phyloP scores from a whole-genome alignment of 2,329 filamentous ascomycete genomes.

The Metarhizium humberi region DNA sequence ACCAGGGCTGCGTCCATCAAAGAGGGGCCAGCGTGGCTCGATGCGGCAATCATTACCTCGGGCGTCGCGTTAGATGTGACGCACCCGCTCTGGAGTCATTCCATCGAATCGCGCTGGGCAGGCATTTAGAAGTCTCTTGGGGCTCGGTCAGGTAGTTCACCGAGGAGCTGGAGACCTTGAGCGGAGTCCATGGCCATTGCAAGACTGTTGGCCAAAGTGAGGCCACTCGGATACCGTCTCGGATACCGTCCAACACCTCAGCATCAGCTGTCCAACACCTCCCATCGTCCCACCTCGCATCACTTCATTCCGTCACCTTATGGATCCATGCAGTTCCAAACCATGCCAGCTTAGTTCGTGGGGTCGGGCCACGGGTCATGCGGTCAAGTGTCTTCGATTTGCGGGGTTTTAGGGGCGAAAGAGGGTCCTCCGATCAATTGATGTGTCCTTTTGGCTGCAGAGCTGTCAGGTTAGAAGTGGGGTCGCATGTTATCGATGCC shows the following conservation, averaged over 20 bases:
- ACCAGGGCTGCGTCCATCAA: neutral
- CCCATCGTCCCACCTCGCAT: slow-evolving; percentile 1
- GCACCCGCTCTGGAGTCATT: neutral
- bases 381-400: slow-evolving; percentile 11
- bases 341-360: neutral
- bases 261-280: neutral
- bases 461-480: neutral
- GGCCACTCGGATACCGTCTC: slow-evolving; percentile 2
- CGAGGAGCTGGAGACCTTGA: no score
- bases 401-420: slow-evolving; percentile 15
- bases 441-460: no score
- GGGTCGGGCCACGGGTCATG: slow-evolving; percentile 13
- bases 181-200: no score
- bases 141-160: no score
- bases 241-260: neutral
- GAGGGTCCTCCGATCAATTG: slow-evolving; percentile 1
- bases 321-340: neutral
- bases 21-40: neutral
- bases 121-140: no score
- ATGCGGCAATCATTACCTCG: neutral
- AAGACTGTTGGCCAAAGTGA: neutral
- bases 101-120: neutral
- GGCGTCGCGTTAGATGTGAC: neutral
- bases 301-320: neutral
- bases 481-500: neutral